phyloP scores from a whole-genome alignment of 257 asterid species.

The Plantago ovata region DNA sequence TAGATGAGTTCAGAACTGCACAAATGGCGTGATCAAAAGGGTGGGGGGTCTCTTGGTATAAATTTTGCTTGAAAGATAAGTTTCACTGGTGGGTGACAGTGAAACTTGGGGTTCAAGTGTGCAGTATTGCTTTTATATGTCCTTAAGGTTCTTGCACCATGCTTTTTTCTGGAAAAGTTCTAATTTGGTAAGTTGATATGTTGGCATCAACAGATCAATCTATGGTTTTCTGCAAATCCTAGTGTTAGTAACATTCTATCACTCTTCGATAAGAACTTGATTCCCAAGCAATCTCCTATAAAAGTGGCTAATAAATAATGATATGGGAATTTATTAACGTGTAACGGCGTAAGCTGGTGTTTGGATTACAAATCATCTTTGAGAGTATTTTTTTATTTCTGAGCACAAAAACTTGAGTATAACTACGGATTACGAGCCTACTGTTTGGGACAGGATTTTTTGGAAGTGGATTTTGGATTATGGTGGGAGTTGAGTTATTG shows the following conservation, averaged over 20 bases:
- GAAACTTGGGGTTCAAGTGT: constrained; percentile 76
- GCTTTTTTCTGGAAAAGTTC: constrained; percentile 20
- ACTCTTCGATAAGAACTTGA: constrained; percentile 45
- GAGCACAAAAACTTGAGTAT: neutral
- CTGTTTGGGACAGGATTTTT: constrained; percentile 9
- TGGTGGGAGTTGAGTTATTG: neutral
- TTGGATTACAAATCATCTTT: neutral
- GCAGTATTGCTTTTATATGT: constrained; percentile 33
- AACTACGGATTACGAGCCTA: no score
- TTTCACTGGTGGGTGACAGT: constrained; percentile 53
- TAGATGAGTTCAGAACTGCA: constrained; percentile 22
- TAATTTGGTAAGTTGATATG: constrained; percentile 26
- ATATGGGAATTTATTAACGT: constrained; percentile 5
- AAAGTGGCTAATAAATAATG: constrained; percentile 7
- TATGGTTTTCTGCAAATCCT: constrained; percentile 17
- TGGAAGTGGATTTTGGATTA: no score
- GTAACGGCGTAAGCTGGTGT: neutral
- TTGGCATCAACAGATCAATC: constrained; percentile 19
- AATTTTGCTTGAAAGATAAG: constrained; percentile 93
- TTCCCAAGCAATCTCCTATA: constrained; percentile 56
- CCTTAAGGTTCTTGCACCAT: constrained; percentile 23
- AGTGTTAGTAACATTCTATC: constrained; percentile 3
- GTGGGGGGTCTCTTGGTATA: constrained; percentile 41
- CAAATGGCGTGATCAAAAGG: constrained; percentile 44
- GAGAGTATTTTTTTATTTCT: neutral